Conservation (phyloP, 2,329 filamentous ascomycete genomes). For the Elsinoe fawcettii region DNA sequence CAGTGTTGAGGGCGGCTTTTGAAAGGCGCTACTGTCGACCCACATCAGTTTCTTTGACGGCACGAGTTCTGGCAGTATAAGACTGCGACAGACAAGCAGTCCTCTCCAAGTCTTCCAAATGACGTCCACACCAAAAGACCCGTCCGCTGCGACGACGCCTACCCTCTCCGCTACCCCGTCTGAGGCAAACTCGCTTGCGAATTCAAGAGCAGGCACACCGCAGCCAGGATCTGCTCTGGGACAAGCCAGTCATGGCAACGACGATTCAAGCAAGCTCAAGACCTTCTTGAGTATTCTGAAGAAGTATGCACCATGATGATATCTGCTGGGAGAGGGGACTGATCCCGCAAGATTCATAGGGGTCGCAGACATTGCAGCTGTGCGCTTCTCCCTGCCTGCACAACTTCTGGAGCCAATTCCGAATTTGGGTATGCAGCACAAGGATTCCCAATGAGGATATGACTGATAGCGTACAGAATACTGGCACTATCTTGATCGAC, state of each 20-base stretch:
- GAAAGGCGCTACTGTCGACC: background rate
- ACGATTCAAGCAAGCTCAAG: constrained; percentile 80
- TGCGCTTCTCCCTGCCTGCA: constrained; percentile 91
- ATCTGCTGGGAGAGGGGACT: constrained; percentile 11
- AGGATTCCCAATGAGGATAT: background rate
- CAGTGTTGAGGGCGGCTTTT: constrained; percentile 11
- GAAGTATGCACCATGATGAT: constrained; percentile 53
- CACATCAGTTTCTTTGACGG: background rate
- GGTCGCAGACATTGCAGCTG: constrained; percentile 87
- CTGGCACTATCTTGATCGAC: constrained; percentile 96
- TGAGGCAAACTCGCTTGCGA: constrained; percentile 28
- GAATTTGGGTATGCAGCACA: constrained; percentile 57
- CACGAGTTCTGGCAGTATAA: background rate
- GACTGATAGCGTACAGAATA: constrained; percentile 61
- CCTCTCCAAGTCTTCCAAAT: background rate
- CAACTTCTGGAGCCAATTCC: constrained; percentile 93
- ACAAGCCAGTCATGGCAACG: constrained; percentile 46
- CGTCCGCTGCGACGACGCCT: constrained; percentile 10
- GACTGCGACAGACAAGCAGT: background rate
- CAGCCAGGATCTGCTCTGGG: constrained; percentile 24
- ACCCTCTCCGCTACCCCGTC: constrained; percentile 23
- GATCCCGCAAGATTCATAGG: constrained; percentile 69
- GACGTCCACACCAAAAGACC: constrained; percentile 14
- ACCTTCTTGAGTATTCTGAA: constrained; percentile 81
- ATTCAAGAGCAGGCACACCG: constrained; percentile 27